These are phyloP conservation scores for Candida silvicultrix DNA, from an alignment of 805 yeast species.

Conservation along the genomic window DNA sequence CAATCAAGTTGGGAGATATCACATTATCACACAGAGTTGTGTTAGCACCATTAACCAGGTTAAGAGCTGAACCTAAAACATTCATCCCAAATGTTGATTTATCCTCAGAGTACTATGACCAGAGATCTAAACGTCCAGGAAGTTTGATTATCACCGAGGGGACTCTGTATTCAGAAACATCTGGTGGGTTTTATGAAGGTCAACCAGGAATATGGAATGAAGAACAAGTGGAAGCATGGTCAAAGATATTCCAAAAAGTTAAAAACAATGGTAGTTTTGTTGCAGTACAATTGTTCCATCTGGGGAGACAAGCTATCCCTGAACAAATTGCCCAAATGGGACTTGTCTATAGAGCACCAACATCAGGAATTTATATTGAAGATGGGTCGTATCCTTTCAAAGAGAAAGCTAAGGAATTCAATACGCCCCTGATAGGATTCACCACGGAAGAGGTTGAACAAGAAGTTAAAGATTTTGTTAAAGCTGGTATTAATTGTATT, in stretches of 20 bases:
- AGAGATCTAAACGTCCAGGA: conserved; percentile 50
- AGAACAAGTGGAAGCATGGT: conserved; percentile 42
- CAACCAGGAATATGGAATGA: conserved; percentile 44
- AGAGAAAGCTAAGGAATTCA: conserved; percentile 26
- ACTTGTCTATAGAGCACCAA: conserved; percentile 28
- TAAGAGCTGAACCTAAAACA: conserved; percentile 26
- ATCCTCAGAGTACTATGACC: conserved; percentile 42
- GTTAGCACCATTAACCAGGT: conserved; percentile 43
- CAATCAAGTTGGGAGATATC: conserved; percentile 30
- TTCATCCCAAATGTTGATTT: conserved; percentile 37
- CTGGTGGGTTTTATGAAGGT: conserved; percentile 29
- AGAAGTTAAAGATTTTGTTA: conserved; percentile 31
- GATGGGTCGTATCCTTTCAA: conserved; percentile 3
- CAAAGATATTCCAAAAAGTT: conserved; percentile 35
- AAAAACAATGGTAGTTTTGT: conserved; percentile 40
- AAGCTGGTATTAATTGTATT: conserved; percentile 34
- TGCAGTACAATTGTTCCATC: conserved; percentile 42
- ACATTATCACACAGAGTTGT: conserved; percentile 33
- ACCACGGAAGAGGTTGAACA: conserved; percentile 26
- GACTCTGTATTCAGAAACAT: conserved; percentile 32
- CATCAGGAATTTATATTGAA: conserved; percentile 23
- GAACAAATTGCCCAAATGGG: conserved; percentile 28
- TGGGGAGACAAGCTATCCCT: conserved; percentile 30
- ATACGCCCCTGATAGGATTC: conserved; percentile 20
- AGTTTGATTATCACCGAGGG: conserved; percentile 55